Base-by-base conservation (phyloP, 2,329 filamentous ascomycete genomes). In the Xylariaceae sp. region DNA sequence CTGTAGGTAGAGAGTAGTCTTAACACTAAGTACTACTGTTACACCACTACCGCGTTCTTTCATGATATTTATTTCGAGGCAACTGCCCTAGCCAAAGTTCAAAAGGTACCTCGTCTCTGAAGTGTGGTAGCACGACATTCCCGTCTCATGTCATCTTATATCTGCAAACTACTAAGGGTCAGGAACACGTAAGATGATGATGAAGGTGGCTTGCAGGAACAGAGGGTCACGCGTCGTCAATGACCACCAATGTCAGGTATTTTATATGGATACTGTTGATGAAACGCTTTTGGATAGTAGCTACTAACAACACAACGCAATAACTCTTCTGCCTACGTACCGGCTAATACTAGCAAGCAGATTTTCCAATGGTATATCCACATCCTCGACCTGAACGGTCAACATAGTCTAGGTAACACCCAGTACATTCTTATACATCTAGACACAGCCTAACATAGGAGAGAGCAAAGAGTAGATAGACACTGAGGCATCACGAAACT, bases 331-430 rank as follows among this genome's bases (percentile, higher is more conserved):
- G 14, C 23, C 4, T 19, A 26, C 9, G 6, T 21, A 43, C 43
- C 12, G 7, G 26, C 4, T 4, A 46, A 29, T 29, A 39, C 12
- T 16, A 31, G 9, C 26, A 24, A 23, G 28, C 43, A 52, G 41
- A 8, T 52, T 37, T 51, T 31, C 36, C 50, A 29, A 44, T 36
- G 49, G 45, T 60, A 53, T 53, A 54, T 50, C 48, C 54, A 43
- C 31, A 40, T 36, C 41, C 34, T 43, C 36, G 7, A 17, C 21
- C 46, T 24, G 2, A 21, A n/a, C 9, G 14, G 11, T 24, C 34
- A 36, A 19, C n/a, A 44, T 34, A 46, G 6, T 26, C 24, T 44
- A 14, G 26, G 23, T 39, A 41, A 34, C 5, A 43, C 3, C 28
- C n/a, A n/a, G n/a, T n/a, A n/a, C n/a, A n/a, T n/a, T n/a, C n/a